phyloP scores from a whole-genome alignment of 176 grass and related monocot species.

The Luzula sylvatica region DNA sequence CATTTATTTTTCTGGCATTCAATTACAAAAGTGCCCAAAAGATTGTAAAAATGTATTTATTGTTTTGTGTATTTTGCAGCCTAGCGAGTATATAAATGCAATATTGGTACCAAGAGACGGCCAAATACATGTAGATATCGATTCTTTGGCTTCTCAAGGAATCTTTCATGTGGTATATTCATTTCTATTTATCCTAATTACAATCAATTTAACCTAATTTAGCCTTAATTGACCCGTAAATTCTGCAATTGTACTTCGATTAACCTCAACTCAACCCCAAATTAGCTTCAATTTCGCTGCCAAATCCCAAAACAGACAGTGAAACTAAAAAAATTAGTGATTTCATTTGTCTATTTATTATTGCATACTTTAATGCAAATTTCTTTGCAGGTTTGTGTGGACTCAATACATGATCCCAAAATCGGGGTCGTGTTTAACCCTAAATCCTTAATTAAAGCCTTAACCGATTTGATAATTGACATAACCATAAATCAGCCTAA shows the following conservation, averaged over 20 bases:
- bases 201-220: not conserved
- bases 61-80: conserved; percentile 30
- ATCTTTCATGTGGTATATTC: conserved; percentile 67
- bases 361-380: conserved; percentile 1
- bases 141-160: conserved; percentile 53
- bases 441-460: conserved; percentile 49
- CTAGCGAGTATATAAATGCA: conserved; percentile 73
- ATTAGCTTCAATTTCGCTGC: too few relatives aligned
- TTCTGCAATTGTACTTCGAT: not conserved
- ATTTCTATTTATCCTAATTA: not conserved
- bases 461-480: conserved; percentile 45
- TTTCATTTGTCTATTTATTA: too few relatives aligned
- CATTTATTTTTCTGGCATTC: not conserved
- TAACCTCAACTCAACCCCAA: too few relatives aligned
- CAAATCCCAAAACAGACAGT: too few relatives aligned
- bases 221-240: not conserved
- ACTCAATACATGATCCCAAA: conserved; percentile 39
- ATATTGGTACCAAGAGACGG: conserved; percentile 77
- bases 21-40: not conserved
- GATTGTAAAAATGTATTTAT: not conserved
- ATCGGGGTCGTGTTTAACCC: conserved; percentile 58
- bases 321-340: too few relatives aligned
- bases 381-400: conserved; percentile 42
- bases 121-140: conserved; percentile 54
- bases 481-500: conserved; percentile 3